These are phyloP conservation scores for Handroanthus guayacan DNA, from an alignment of 257 asterid genomes.

Conservation along the genomic window DNA sequence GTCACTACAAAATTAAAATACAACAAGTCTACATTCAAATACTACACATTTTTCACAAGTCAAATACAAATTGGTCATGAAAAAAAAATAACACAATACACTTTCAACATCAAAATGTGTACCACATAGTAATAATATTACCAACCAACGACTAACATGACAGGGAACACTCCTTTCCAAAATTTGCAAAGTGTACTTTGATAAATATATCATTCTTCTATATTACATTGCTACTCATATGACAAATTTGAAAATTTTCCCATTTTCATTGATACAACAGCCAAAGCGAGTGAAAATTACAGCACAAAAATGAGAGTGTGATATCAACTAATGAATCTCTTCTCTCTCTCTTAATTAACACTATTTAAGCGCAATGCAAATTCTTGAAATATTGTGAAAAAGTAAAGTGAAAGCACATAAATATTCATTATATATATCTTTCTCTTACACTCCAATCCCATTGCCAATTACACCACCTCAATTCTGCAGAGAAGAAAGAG, in stretches of 20 bases:
- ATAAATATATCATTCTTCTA: too few species aligned
- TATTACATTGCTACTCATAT: too few species aligned
- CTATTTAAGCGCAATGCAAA: constrained; percentile 31
- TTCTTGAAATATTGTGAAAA: background rate
- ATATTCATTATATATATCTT: constrained; percentile 35
- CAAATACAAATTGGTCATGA: background rate
- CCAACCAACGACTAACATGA: background rate
- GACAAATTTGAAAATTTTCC: background rate
- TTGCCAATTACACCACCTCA: constrained; percentile 46
- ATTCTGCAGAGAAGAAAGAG: constrained; percentile 41
- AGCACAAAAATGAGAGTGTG: background rate
- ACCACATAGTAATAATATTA: background rate
- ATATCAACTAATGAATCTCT: background rate
- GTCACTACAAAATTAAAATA: background rate
- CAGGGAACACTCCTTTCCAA: too few species aligned
- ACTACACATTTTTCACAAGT: background rate
- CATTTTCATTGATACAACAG: background rate
- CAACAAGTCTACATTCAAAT: background rate
- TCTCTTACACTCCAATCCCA: constrained; percentile 21
- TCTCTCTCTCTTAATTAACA: background rate
- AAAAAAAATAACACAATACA: background rate
- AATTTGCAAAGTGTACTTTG: too few species aligned
- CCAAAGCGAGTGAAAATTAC: constrained; percentile 18
- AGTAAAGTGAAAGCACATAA: constrained; percentile 14
- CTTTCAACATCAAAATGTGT: background rate